Evolutionary conservation across 23 red algal genomes (phyloP), one percentile per base, ranked within the genome.

Genomic region (Agarophyton chilense): DNA sequence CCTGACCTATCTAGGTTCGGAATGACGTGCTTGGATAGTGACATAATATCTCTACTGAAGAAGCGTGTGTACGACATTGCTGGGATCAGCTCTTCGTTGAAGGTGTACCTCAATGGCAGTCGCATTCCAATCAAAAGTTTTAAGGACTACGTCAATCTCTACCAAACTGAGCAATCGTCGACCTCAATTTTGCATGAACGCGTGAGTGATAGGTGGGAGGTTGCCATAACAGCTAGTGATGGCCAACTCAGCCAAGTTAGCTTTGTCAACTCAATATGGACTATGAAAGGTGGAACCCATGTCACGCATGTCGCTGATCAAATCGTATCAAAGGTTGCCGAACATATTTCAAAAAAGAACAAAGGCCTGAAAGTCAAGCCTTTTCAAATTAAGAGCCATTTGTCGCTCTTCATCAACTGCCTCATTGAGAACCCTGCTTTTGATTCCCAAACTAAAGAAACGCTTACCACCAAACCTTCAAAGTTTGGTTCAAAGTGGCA

Each of bases 261-360:
- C 72, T 99, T 99, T 61, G 97, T 99, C 45, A 99, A 99, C 78
- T 96, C 93, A 0, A 99, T 99, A 19, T 96, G 93, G 83, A 99
- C 97, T 34, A 99, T 96, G 73, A 99, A 99, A 66, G 97, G 97
- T 33, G 97, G 97, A 45, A 99, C 86, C 14, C 97, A 99, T 72
- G 97, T 99, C 4, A 87, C 80, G 13, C 90, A 95, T 71, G 89
- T 99, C 52, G 93, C 89, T 16, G 93, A 99, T 53, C 93, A 96
- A 92, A 72, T 99, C 54, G 93, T 95, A 3, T 21, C 60, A 19
- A 45, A 63, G 63, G 41, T 99, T 56, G 57, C 51, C 14, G 97
- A 99, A 32, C 93, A 96, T 73, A 85, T 99, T 52, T 68, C 79
- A 35, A 95, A 95, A 75, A 99, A 99, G 75, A 84, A 96, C 84